Evolutionary conservation across 129 eudicot species (phyloP).

Genomic region (Helichrysum umbraculigerum): DNA sequence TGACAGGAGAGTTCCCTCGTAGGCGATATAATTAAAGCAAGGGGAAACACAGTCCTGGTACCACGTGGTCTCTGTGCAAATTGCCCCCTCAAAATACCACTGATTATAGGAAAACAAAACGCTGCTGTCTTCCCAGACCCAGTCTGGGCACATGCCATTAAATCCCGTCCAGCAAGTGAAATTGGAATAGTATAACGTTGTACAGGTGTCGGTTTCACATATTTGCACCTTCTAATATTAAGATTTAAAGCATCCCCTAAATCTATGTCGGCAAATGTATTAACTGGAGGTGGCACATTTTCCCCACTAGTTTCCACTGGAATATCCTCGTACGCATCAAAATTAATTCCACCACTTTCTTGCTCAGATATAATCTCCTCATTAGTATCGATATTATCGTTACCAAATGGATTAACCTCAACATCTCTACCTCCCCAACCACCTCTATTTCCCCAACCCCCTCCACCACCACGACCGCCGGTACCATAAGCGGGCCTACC

Average conservation of each 20-base stretch:
- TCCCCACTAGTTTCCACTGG: slow-evolving; percentile 81
- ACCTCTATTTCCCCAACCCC: slow-evolving; percentile 28
- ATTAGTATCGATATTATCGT: slow-evolving; percentile 22
- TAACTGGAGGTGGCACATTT: slow-evolving; percentile 74
- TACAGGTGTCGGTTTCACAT: slow-evolving; percentile 80
- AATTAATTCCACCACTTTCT: slow-evolving; percentile 59
- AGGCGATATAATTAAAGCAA: slow-evolving; percentile 76
- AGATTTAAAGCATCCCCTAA: slow-evolving; percentile 71
- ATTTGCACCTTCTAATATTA: slow-evolving; percentile 74
- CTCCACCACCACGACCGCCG: slow-evolving; percentile 24
- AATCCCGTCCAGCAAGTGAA: slow-evolving; percentile 70
- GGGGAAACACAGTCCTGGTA: slow-evolving; percentile 57
- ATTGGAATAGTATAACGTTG: slow-evolving; percentile 80
- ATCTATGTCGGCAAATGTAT: slow-evolving; percentile 78
- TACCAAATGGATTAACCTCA: slow-evolving; percentile 32
- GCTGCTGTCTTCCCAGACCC: slow-evolving; percentile 90
- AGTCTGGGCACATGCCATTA: slow-evolving; percentile 93
- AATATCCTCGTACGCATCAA: slow-evolving; percentile 87
- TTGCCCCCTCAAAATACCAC: slow-evolving; percentile 66
- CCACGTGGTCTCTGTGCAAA: slow-evolving; percentile 49
- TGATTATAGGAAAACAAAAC: slow-evolving; percentile 79
- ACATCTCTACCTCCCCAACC: slow-evolving; percentile 33
- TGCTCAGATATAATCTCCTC: slow-evolving; percentile 46
- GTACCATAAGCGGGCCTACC: slow-evolving; percentile 33
- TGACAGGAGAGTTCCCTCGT: slow-evolving; percentile 64